These are phyloP conservation scores for Aspergillus cejpii DNA, from an alignment of 2,329 filamentous ascomycete species.

Conservation along the genomic window DNA sequence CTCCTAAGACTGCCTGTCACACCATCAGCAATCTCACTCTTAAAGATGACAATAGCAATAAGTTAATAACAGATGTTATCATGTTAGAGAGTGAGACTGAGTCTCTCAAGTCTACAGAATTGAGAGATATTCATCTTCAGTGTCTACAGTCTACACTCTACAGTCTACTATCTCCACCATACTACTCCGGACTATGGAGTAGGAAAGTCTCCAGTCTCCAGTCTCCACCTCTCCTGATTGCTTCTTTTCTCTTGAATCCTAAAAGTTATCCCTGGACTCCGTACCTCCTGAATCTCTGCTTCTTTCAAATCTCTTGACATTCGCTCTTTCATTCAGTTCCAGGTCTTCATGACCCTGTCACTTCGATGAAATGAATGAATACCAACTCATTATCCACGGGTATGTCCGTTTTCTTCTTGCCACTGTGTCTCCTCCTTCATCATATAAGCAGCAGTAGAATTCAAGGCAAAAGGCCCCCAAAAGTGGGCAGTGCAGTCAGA, in stretches of 20 bases:
- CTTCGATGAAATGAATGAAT: not conserved
- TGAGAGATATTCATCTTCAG: too few species aligned
- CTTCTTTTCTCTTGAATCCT: not conserved
- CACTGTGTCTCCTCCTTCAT: not conserved
- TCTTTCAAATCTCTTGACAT: too few species aligned
- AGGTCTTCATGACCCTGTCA: not conserved
- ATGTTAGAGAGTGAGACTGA: too few species aligned
- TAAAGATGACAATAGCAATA: too few species aligned
- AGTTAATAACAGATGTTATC: too few species aligned
- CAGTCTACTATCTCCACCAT: too few species aligned
- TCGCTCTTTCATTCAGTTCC: not conserved
- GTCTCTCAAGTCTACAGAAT: too few species aligned
- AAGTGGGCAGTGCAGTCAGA: not conserved
- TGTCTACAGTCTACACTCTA: not conserved
- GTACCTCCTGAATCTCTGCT: too few species aligned
- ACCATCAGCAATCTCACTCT: too few species aligned
- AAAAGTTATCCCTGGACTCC: too few species aligned
- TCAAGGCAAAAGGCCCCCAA: not conserved
- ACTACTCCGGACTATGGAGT: too few species aligned
- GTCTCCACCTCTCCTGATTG: not conserved
- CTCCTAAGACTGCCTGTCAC: too few species aligned
- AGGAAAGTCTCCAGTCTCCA: not conserved
- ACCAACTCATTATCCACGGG: not conserved
- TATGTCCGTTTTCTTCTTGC: not conserved
- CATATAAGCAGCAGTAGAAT: not conserved